A percentile compares a stretch with the other conserved stretches of the same genome.
Evolutionary conservation across 306 rosid genomes (phyloP).

Genomic region (Dryas alaskensis): DNA sequence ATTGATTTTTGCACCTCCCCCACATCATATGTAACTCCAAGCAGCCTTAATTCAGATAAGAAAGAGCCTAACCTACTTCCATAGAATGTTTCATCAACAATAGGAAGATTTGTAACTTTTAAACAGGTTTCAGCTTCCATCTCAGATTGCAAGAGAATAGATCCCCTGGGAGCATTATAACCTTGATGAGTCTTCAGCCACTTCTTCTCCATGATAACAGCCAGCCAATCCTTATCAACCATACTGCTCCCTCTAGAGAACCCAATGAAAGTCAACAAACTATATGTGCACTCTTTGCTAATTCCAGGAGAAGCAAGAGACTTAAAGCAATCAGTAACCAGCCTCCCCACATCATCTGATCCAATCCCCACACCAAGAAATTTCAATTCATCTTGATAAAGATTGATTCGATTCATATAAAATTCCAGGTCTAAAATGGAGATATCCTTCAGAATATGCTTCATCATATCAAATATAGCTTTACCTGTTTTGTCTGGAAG

Average conservation of each 20-base stretch:
- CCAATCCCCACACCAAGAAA: conserved; percentile 22
- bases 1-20: conserved; percentile 2
- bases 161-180: conserved; percentile 20
- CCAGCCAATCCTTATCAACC: conserved; percentile 14
- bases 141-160: conserved; percentile 14
- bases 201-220: conserved; percentile 23
- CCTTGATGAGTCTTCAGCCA: conserved; percentile 27
- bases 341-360: conserved; percentile 14
- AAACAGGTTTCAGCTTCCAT: conserved; percentile 6
- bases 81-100: conserved; percentile 22
- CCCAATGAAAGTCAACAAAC: conserved; percentile 16
- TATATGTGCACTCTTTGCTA: conserved; percentile 9
- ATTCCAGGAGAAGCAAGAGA: conserved; percentile 18
- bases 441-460: conserved; percentile 20
- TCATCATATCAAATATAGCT: conserved; percentile 9
- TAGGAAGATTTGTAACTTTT: conserved; percentile 3
- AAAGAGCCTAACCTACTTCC: conserved; percentile 16
- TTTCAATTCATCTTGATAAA: conserved; percentile 26
- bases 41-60: conserved; percentile 10
- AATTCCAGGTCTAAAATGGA: conserved; percentile 12
- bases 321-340: conserved; percentile 2
- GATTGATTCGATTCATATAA: conserved; percentile 16
- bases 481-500: conserved; percentile 18
- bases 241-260: conserved; percentile 2
- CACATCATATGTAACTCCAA: conserved; percentile 9